Percentiles rank a stretch among this genome's conserved stretches.
phyloP scores from a whole-genome alignment of 306 rosid genomes.

The Clitoria ternatea region DNA sequence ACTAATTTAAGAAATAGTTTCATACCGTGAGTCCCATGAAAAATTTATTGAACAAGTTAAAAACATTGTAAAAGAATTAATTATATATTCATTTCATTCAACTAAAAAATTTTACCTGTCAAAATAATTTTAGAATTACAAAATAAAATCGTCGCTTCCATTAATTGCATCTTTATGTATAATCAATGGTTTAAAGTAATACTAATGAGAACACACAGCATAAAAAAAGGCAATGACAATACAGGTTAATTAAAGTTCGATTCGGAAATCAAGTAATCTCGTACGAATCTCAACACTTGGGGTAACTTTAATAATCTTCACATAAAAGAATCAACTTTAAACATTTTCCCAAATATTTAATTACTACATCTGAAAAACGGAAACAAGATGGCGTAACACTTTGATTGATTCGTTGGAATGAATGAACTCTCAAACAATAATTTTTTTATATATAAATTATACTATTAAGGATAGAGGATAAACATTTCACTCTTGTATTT shows the following conservation, averaged over 20 bases:
- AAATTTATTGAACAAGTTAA: too few species aligned
- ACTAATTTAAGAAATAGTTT: too few species aligned
- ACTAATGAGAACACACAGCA: too few species aligned
- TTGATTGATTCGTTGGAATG: not conserved
- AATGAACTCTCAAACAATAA: not conserved
- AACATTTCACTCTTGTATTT: slow-evolving; percentile 11
- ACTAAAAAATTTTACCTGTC: too few species aligned
- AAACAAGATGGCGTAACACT: not conserved
- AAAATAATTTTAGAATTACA: too few species aligned
- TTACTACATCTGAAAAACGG: not conserved
- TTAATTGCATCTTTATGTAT: not conserved
- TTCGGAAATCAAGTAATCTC: not conserved
- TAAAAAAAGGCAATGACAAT: not conserved
- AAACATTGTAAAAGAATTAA: too few species aligned
- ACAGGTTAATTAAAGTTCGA: not conserved
- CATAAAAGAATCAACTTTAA: not conserved
- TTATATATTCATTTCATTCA: too few species aligned
- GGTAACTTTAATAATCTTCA: not conserved
- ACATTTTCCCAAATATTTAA: not conserved
- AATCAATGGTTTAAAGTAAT: not conserved
- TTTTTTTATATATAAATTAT: too few species aligned
- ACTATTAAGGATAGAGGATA: slow-evolving; percentile 37
- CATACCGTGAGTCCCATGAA: too few species aligned
- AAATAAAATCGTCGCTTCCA: too few species aligned
- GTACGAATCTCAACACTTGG: not conserved